A percentile compares a stretch with the other conserved stretches of the same genome.
These are phyloP conservation scores for Cercospora zeina DNA, from an alignment of 2,329 filamentous ascomycete genomes.

Conservation along the genomic window DNA sequence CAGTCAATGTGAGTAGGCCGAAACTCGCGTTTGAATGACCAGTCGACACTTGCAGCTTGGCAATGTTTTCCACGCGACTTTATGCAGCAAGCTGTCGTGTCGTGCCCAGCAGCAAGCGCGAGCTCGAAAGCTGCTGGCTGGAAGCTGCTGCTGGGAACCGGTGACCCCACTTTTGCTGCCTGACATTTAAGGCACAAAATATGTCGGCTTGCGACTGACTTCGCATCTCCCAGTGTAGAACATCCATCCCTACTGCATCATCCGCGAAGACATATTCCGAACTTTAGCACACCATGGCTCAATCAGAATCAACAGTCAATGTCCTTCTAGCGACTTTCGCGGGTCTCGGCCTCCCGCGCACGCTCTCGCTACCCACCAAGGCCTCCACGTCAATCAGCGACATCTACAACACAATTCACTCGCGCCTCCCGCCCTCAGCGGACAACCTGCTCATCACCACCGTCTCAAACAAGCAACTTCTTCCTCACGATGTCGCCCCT, in stretches of 20 bases:
- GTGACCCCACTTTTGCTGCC: neutral
- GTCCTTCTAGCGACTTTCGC: slow-evolving; percentile 82
- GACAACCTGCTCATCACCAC: slow-evolving; percentile 77
- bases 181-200: neutral
- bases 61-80: neutral
- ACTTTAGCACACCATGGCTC: slow-evolving; percentile 9
- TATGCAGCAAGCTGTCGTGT: neutral
- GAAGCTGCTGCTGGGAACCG: neutral
- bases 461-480: slow-evolving; percentile 70
- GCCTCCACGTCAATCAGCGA: slow-evolving; percentile 65
- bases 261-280: neutral
- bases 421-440: slow-evolving; percentile 58
- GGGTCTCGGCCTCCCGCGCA: slow-evolving; percentile 79
- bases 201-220: neutral
- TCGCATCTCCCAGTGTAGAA: neutral
- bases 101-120: neutral
- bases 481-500: slow-evolving; percentile 53
- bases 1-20: neutral
- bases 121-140: slow-evolving; percentile 1
- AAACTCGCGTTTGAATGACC: neutral
- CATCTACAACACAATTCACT: slow-evolving; percentile 62
- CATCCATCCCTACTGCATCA: neutral
- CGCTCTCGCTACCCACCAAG: slow-evolving; percentile 72
- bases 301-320: slow-evolving; percentile 58
- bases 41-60: neutral